Conservation (phyloP, 202 grass and related monocot species). For the Schoenoplectus tabernaemontani region DNA sequence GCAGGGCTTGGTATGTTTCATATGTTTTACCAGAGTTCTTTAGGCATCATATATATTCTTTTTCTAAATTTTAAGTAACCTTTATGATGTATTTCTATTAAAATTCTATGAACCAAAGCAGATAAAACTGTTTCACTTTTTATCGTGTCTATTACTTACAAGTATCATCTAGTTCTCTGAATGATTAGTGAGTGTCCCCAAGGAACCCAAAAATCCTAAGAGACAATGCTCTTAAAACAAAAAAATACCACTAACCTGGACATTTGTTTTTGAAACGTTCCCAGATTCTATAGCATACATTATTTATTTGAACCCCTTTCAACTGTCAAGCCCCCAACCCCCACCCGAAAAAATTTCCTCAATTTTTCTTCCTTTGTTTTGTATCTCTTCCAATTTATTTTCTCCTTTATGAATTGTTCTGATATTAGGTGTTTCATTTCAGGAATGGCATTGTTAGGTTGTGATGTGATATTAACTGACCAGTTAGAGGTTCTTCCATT, state of each 20-base stretch:
- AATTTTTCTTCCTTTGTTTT: neutral
- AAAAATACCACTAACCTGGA: neutral
- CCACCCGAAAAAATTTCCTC: neutral
- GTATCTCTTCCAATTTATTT: neutral
- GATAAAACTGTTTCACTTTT: neutral
- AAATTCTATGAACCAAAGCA: neutral
- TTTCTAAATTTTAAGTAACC: neutral
- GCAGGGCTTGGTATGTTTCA: slow-evolving; percentile 65
- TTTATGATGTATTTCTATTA: neutral
- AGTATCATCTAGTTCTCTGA: neutral
- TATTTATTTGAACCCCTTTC: neutral
- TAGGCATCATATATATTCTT: neutral
- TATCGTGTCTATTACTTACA: neutral
- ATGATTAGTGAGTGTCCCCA: neutral
- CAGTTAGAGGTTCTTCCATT: slow-evolving; percentile 82
- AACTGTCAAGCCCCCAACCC: neutral
- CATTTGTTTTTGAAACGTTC: neutral
- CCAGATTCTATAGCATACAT: neutral
- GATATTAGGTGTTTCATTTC: slow-evolving; percentile 5
- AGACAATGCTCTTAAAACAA: neutral
- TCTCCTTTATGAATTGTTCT: neutral
- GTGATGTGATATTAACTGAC: slow-evolving; percentile 73
- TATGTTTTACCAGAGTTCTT: neutral
- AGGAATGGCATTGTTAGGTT: slow-evolving; percentile 88
- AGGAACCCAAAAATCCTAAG: neutral